Conservation (phyloP, 148 eudicot species). For the Diospyros kaki region DNA sequence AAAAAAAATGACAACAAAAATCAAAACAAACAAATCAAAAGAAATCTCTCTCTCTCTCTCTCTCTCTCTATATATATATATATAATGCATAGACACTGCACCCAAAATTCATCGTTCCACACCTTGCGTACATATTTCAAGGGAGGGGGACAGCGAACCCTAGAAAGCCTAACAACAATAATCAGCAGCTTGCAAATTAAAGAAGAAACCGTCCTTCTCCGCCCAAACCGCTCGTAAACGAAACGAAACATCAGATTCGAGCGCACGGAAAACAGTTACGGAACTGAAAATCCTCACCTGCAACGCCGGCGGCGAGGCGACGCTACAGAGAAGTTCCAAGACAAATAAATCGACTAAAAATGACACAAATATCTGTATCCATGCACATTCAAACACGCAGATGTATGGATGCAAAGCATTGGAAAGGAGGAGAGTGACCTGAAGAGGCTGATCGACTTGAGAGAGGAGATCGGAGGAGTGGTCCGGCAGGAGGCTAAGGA, state of each 20-base stretch:
- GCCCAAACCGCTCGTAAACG: not conserved
- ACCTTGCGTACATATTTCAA: too few species aligned
- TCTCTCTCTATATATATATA: too few species aligned
- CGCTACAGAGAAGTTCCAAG: not conserved
- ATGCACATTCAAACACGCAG: too few species aligned
- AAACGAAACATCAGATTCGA: not conserved
- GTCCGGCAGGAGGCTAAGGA: slow-evolving; percentile 72
- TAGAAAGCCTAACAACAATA: too few species aligned
- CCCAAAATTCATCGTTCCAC: too few species aligned
- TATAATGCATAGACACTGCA: too few species aligned
- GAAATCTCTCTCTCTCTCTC: too few species aligned
- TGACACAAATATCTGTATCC: not conserved
- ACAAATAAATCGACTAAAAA: not conserved
- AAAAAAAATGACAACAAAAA: too few species aligned
- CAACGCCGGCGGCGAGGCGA: too few species aligned
- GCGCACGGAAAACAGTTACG: not conserved
- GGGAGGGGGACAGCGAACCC: too few species aligned
- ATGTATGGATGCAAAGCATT: not conserved
- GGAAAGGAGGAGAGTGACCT: slow-evolving; percentile 35
- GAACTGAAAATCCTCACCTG: not conserved
- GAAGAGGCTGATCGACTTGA: slow-evolving; percentile 98
- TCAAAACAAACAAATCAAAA: too few species aligned
- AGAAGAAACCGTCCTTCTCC: not conserved
- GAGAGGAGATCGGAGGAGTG: slow-evolving; percentile 93
- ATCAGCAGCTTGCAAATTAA: too few species aligned